phyloP scores from a whole-genome alignment of 306 rosid species.

The Elaeagnus macrophylla region DNA sequence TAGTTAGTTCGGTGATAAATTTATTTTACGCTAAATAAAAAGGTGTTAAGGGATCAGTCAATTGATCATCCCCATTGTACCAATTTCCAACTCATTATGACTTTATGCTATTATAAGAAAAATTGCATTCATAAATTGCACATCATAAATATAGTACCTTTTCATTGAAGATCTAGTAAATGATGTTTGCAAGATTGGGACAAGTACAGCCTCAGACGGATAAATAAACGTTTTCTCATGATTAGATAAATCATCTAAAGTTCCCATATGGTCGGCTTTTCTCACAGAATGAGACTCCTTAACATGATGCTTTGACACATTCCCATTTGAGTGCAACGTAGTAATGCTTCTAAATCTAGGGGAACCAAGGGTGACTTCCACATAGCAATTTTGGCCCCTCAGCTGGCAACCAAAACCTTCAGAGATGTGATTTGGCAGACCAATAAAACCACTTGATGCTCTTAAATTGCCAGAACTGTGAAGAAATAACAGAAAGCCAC shows the following conservation, averaged over 20 bases:
- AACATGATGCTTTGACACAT: constrained; percentile 41
- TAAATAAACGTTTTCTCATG: constrained; percentile 70
- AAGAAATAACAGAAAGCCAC: constrained; percentile 2
- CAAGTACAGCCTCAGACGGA: constrained; percentile 88
- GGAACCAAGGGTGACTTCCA: constrained; percentile 87
- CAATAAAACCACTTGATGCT: constrained; percentile 66
- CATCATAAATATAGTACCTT: constrained; percentile 37
- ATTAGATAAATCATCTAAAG: constrained; percentile 36
- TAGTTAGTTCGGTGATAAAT: too few species aligned
- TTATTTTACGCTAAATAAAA: too few species aligned
- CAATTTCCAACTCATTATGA: background rate
- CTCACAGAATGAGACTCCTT: constrained; percentile 45
- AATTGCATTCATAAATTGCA: background rate
- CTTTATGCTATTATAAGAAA: background rate
- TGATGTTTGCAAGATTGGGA: constrained; percentile 69
- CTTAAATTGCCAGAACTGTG: constrained; percentile 66
- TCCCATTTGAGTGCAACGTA: constrained; percentile 35
- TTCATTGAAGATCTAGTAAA: constrained; percentile 72
- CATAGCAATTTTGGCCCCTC: constrained; percentile 76
- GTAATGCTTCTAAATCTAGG: constrained; percentile 49
- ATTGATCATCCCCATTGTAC: too few species aligned
- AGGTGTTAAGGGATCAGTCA: too few species aligned
- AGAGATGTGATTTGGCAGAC: constrained; percentile 66
- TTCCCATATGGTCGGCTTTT: constrained; percentile 64
- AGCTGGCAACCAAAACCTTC: constrained; percentile 75